phyloP scores from a whole-genome alignment of 2,329 filamentous ascomycete species.

The Teratosphaeria viscida region DNA sequence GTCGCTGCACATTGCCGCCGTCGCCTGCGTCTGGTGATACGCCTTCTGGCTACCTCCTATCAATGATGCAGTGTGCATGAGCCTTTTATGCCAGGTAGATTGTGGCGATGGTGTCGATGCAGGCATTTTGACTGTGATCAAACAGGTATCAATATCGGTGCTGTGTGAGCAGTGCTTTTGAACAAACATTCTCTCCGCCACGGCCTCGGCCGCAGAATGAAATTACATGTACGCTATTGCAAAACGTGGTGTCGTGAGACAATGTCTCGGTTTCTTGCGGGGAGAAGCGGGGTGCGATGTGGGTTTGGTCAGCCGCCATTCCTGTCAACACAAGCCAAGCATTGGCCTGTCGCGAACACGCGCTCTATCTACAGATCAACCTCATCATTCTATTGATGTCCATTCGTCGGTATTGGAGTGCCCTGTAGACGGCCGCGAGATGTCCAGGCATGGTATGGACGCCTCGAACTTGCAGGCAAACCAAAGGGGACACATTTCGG shows the following conservation, averaged over 20 bases:
- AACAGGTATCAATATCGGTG: no score
- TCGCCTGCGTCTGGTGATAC: background rate
- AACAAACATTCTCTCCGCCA: no score
- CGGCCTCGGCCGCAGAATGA: background rate
- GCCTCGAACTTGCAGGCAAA: background rate
- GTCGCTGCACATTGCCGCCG: background rate
- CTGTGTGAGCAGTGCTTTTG: no score
- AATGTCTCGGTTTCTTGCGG: background rate
- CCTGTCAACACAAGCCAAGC: background rate
- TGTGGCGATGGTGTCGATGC: no score
- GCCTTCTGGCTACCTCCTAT: background rate
- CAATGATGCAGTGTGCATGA: background rate
- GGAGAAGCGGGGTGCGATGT: background rate
- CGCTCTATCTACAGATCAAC: background rate
- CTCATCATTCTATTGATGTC: background rate
- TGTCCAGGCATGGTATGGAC: background rate
- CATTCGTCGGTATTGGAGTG: background rate
- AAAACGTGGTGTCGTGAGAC: no score
- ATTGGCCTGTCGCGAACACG: background rate
- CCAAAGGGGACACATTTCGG: background rate
- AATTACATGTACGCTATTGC: background rate
- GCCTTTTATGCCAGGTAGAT: no score
- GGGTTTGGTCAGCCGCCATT: background rate
- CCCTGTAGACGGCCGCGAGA: background rate
- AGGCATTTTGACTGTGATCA: no score